Evolutionary conservation across 768 basidiomycete species (phyloP).

Genomic region (Mycena sanguinolenta): DNA sequence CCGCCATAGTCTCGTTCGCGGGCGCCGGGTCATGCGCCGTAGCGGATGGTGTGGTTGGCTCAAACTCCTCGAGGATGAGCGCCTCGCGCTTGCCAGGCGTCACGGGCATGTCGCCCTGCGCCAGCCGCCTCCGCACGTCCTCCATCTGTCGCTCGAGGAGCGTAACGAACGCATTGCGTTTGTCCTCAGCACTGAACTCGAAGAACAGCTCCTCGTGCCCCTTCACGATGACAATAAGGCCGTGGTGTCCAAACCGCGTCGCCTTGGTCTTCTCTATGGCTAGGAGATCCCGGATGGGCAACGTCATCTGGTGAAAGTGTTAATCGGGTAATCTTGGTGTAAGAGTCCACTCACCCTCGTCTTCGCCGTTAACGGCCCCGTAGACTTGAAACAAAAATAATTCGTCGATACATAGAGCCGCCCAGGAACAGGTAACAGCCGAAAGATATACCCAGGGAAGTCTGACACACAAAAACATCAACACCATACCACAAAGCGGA

Average conservation of each 20-base stretch:
- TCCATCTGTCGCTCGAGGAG: conserved; percentile 89
- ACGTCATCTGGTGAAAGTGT: conserved; percentile 84
- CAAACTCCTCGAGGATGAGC: conserved; percentile 88
- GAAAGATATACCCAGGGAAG: conserved; percentile 90
- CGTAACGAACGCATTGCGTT: conserved; percentile 81
- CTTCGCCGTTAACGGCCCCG: conserved; percentile 79
- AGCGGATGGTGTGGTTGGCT: conserved; percentile 56
- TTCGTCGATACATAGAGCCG: conserved; percentile 92
- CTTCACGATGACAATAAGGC: conserved; percentile 90
- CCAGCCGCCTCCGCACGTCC: conserved; percentile 65
- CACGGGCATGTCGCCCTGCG: conserved; percentile 55
- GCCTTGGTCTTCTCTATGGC: conserved; percentile 88
- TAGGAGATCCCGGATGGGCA: conserved; percentile 91
- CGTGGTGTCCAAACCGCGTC: conserved; percentile 90
- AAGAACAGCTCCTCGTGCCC: conserved; percentile 99
- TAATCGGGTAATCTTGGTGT: background rate
- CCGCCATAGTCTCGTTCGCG: conserved; percentile 69
- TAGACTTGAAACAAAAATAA: conserved; percentile 95
- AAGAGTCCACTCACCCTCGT: conserved; percentile 76
- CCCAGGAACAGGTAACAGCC: conserved; percentile 91
- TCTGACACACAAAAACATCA: conserved; percentile 62
- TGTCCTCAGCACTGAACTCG: conserved; percentile 87
- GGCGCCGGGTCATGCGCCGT: conserved; percentile 60
- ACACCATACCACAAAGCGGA: background rate
- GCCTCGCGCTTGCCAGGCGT: conserved; percentile 76